Conservation (phyloP, 1,284 basidiomycete genomes). For the Ustilago esculenta region DNA sequence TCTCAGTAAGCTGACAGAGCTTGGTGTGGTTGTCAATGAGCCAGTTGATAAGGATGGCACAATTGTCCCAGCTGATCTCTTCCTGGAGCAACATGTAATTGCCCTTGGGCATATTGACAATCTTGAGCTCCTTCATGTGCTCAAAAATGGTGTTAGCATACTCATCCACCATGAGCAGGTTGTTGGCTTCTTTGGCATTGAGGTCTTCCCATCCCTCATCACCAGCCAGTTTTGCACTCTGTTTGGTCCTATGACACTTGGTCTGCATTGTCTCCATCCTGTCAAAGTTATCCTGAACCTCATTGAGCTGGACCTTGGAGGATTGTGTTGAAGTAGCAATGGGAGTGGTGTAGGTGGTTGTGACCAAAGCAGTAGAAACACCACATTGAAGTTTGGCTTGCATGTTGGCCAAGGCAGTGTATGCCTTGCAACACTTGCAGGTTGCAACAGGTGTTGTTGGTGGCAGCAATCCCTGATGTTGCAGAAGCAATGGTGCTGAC, state of each 20-base stretch:
- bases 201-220: slow-evolving; percentile 80
- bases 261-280: slow-evolving; percentile 47
- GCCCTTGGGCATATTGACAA: slow-evolving; percentile 67
- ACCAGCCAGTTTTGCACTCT: slow-evolving; percentile 63
- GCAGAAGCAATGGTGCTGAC: slow-evolving; percentile 28
- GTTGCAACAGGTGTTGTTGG: slow-evolving; percentile 17
- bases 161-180: slow-evolving; percentile 95
- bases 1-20: slow-evolving; percentile 93
- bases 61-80: slow-evolving; percentile 68
- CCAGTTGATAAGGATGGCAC: slow-evolving; percentile 95
- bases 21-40: slow-evolving; percentile 93
- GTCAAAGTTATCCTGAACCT: slow-evolving; percentile 33
- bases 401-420: slow-evolving; percentile 33
- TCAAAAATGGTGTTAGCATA: slow-evolving; percentile 94
- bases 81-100: slow-evolving; percentile 63
- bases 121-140: slow-evolving; percentile 81
- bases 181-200: slow-evolving; percentile 90
- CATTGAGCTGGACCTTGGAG: slow-evolving; percentile 39
- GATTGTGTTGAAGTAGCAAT: slow-evolving; percentile 13
- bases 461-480: slow-evolving; percentile 25
- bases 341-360: neutral
- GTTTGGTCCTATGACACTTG: slow-evolving; percentile 50
- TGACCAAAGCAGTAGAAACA: slow-evolving; percentile 12
- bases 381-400: slow-evolving; percentile 35
- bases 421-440: slow-evolving; percentile 37